Percentiles rank a stretch among this genome's conserved stretches.
Conservation (phyloP, 1,284 basidiomycete species). For the Blastosporella zonata region DNA sequence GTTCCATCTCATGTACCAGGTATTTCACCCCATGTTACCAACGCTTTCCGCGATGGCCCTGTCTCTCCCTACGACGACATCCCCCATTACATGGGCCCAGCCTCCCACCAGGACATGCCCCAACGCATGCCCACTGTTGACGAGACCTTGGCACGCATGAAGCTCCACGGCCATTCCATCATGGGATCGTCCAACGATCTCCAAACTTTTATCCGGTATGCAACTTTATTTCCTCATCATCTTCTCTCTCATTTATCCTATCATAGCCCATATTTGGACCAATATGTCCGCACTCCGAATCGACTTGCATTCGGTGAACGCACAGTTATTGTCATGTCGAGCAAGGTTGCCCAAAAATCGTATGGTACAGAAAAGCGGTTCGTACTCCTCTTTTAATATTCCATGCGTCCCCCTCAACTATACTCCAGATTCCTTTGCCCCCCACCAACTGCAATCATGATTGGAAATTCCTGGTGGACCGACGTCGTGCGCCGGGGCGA, state of each 20-base stretch:
- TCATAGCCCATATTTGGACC: conserved; percentile 71
- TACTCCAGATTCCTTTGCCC: conserved; percentile 81
- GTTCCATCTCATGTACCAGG: conserved; percentile 47
- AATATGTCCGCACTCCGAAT: conserved; percentile 83
- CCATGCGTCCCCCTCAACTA: neutral
- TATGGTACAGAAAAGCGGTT: conserved; percentile 95
- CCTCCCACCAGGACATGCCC: conserved; percentile 50
- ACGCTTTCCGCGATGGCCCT: conserved; percentile 49
- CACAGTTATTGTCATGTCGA: conserved; percentile 93
- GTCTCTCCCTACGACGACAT: conserved; percentile 55
- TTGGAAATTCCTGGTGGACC: conserved; percentile 95
- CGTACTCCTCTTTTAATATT: conserved; percentile 19
- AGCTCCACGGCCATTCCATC: conserved; percentile 52
- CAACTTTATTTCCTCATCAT: conserved; percentile 18
- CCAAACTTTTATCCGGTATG: conserved; percentile 75
- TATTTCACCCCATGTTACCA: conserved; percentile 66
- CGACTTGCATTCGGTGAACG: conserved; percentile 90
- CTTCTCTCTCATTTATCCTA: conserved; percentile 29
- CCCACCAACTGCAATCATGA: conserved; percentile 91
- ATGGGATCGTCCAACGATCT: conserved; percentile 67
- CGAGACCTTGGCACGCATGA: conserved; percentile 61
- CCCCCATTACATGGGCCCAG: conserved; percentile 49
- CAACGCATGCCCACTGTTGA: conserved; percentile 60
- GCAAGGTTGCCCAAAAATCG: conserved; percentile 94
- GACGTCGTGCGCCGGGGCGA: conserved; percentile 69